Evolutionary conservation across 495 filamentous ascomycete genomes (phyloP).

Genomic region (Symbiotaphrina buchneri): DNA sequence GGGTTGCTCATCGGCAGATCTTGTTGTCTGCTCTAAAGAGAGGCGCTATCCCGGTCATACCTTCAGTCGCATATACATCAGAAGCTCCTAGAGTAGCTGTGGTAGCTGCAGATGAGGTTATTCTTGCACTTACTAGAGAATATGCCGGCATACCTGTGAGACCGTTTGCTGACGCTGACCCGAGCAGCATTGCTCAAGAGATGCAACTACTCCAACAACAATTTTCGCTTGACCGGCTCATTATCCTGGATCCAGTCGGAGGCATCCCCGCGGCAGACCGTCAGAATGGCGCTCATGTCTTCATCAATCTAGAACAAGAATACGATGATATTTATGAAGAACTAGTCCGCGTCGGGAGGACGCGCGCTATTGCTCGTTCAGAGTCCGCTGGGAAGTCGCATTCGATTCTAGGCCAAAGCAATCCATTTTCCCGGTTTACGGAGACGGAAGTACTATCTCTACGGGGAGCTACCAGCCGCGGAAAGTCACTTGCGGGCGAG

Average conservation of each 20-base stretch:
- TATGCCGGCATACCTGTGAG: conserved; percentile 31
- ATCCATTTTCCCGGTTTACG: conserved; percentile 22
- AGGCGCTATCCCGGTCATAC: conserved; percentile 59
- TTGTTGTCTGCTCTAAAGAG: conserved; percentile 47
- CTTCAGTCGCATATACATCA: conserved; percentile 41
- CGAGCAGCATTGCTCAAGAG: conserved; percentile 17
- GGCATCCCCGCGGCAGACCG: conserved; percentile 57
- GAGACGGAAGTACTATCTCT: conserved; percentile 14
- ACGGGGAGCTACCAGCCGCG: conserved; percentile 2
- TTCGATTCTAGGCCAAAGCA: conserved; percentile 14
- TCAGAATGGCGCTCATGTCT: conserved; percentile 54
- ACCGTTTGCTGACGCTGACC: conserved; percentile 23
- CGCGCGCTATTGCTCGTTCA: too few species aligned
- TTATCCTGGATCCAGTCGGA: conserved; percentile 72
- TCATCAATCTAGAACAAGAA: conserved; percentile 90
- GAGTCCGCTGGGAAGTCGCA: conserved; percentile 2
- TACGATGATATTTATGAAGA: conserved; percentile 41
- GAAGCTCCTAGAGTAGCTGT: conserved; percentile 30
- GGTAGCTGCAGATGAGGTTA: conserved; percentile 38
- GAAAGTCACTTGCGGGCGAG: background rate
- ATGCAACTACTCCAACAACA: conserved; percentile 23
- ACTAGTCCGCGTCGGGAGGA: conserved; percentile 15
- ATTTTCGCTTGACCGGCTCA: conserved; percentile 60
- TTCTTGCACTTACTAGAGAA: conserved; percentile 49
- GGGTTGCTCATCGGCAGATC: conserved; percentile 30